Percentiles rank a stretch among this genome's conserved stretches.
phyloP scores from a whole-genome alignment of 208 protist genomes.

The Acanthamoeba castellanii region DNA sequence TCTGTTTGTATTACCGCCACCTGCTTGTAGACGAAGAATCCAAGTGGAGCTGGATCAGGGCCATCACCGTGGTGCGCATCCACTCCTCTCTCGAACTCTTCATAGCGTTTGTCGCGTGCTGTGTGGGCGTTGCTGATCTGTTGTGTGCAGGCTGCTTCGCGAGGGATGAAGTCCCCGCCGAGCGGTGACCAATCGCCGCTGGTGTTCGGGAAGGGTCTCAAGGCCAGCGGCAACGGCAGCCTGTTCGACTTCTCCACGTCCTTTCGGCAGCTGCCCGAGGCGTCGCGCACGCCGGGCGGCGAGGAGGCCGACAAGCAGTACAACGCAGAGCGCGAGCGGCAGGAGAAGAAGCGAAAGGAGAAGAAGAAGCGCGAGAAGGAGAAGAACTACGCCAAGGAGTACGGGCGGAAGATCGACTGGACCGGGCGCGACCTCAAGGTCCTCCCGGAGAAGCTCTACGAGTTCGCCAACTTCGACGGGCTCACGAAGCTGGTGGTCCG shows the following conservation, averaged over 20 bases:
- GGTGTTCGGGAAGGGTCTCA: too few relatives aligned
- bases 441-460: constrained; percentile 41
- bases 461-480: constrained; percentile 24
- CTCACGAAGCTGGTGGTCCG: constrained; percentile 27
- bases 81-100: background rate
- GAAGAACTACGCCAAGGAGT: background rate
- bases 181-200: too few relatives aligned
- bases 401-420: constrained; percentile 35
- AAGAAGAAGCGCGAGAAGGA: constrained; percentile 22
- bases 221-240: too few relatives aligned
- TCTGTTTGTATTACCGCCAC: background rate
- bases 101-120: too few relatives aligned
- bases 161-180: too few relatives aligned
- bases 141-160: too few relatives aligned
- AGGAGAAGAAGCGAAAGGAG: background rate
- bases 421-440: background rate
- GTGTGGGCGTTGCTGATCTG: background rate
- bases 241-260: background rate
- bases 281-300: background rate
- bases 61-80: background rate
- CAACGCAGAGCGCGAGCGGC: background rate
- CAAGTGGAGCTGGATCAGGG: background rate
- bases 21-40: background rate
- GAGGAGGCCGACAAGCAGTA: background rate
- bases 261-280: background rate